phyloP scores from a whole-genome alignment of 108 stramenopile genomes.

The Nitzschia sp. region DNA sequence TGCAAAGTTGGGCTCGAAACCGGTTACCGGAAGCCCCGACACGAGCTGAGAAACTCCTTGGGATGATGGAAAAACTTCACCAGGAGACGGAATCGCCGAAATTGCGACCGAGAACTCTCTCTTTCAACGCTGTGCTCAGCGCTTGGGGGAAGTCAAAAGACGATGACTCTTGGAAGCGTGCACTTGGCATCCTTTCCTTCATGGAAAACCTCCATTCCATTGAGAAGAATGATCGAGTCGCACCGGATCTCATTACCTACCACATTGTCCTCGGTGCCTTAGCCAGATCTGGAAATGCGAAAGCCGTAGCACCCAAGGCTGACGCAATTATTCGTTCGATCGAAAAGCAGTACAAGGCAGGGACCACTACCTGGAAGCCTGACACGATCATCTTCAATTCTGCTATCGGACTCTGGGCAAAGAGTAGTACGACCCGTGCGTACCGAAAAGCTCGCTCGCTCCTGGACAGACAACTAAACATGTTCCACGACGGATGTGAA shows the following conservation, averaged over 20 bases:
- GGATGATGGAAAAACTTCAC: constrained; percentile 56
- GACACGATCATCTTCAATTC: constrained; percentile 78
- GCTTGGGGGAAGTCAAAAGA: constrained; percentile 52
- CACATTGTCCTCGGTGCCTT: constrained; percentile 42
- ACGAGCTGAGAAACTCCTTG: constrained; percentile 61
- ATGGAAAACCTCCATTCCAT: constrained; percentile 49
- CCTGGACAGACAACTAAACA: constrained; percentile 69
- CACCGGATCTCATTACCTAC: constrained; percentile 43
- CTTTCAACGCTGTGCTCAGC: constrained; percentile 66
- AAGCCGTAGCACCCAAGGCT: constrained; percentile 48
- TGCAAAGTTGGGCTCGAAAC: constrained; percentile 60
- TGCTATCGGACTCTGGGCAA: constrained; percentile 75
- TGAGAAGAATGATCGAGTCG: constrained; percentile 37
- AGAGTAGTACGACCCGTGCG: constrained; percentile 42
- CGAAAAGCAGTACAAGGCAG: constrained; percentile 29
- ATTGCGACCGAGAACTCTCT: constrained; percentile 35
- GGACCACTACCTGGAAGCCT: constrained; percentile 28
- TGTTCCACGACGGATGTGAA: constrained; percentile 29
- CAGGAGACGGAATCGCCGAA: constrained; percentile 10
- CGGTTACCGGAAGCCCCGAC: constrained; percentile 54
- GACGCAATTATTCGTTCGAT: constrained; percentile 51
- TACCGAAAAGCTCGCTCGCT: constrained; percentile 61
- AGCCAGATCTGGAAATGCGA: constrained; percentile 21
- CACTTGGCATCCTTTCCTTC: constrained; percentile 50
- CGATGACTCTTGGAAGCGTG: constrained; percentile 32